A percentile compares a stretch with the other conserved stretches of the same genome.
Conservation (phyloP, 2,329 filamentous ascomycete species). For the Colletotrichum somersetense region DNA sequence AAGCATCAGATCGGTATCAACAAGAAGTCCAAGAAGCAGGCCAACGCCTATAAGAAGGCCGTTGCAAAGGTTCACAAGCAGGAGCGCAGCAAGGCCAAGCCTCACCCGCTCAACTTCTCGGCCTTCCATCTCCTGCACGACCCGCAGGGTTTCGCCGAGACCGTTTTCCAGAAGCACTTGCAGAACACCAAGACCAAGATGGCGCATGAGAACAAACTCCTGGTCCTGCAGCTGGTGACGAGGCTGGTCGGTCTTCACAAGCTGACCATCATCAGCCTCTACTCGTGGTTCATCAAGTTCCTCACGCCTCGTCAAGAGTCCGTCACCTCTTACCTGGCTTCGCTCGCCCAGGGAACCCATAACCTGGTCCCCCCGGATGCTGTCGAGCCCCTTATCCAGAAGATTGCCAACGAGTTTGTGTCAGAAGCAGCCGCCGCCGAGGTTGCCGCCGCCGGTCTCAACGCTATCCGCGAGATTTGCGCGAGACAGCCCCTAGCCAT, state of each 20-base stretch:
- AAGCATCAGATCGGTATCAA: slow-evolving; percentile 91
- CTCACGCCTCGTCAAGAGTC: slow-evolving; percentile 89
- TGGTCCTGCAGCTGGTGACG: slow-evolving; percentile 92
- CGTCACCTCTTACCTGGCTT: slow-evolving; percentile 94
- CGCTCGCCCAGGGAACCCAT: slow-evolving; percentile 91
- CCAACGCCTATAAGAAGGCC: slow-evolving; percentile 82
- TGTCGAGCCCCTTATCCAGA: slow-evolving; percentile 89
- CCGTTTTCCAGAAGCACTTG: slow-evolving; percentile 89
- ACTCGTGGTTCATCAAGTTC: slow-evolving; percentile 96
- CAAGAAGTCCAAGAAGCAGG: slow-evolving; percentile 94
- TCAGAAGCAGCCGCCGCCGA: slow-evolving; percentile 93
- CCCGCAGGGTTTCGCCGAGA: slow-evolving; percentile 92
- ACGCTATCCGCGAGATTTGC: slow-evolving; percentile 95
- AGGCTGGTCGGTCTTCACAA: slow-evolving; percentile 93
- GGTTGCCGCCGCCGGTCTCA: slow-evolving; percentile 91
- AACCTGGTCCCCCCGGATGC: slow-evolving; percentile 92
- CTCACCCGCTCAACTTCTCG: slow-evolving; percentile 94
- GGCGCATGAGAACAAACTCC: slow-evolving; percentile 86
- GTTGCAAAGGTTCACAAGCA: slow-evolving; percentile 84
- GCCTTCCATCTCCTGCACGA: slow-evolving; percentile 94
- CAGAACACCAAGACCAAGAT: slow-evolving; percentile 89
- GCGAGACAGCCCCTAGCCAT: slow-evolving; percentile 94
- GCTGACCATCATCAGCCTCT: slow-evolving; percentile 88
- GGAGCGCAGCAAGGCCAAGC: slow-evolving; percentile 88
- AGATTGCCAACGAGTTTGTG: slow-evolving; percentile 98